phyloP scores from a whole-genome alignment of 2,329 filamentous ascomycete species.

The Gremmenia infestans region DNA sequence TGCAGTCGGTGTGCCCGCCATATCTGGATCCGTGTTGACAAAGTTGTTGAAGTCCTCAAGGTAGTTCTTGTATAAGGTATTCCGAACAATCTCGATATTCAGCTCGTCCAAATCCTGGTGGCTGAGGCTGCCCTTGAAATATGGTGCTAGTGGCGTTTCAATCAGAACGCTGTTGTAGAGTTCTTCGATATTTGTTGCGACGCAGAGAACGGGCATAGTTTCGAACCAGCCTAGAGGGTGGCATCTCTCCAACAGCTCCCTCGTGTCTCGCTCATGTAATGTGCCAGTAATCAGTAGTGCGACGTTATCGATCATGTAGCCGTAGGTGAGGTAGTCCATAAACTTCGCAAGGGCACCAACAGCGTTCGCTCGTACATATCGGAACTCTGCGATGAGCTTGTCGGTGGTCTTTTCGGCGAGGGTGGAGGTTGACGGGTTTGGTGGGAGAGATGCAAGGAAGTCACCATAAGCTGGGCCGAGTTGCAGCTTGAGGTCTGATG shows the following conservation, averaged over 20 bases:
- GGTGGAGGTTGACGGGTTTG: constrained; percentile 92
- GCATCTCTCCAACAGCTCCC: constrained; percentile 90
- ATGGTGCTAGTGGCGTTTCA: constrained; percentile 90
- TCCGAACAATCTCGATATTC: constrained; percentile 98
- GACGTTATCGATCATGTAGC: constrained; percentile 99
- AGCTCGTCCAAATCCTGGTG: constrained; percentile 97
- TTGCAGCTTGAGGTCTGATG: constrained; percentile 89
- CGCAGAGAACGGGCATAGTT: constrained; percentile 95
- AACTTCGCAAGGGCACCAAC: constrained; percentile 89
- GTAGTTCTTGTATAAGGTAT: constrained; percentile 99
- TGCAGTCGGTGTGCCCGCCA: constrained; percentile 81
- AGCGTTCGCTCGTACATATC: constrained; percentile 91
- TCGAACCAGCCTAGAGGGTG: constrained; percentile 98
- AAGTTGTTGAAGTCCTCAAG: constrained; percentile 96
- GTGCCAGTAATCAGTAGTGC: constrained; percentile 97
- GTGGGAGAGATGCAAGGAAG: constrained; percentile 87
- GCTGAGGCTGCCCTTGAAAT: constrained; percentile 95
- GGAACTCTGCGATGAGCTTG: constrained; percentile 95
- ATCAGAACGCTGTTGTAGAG: constrained; percentile 97
- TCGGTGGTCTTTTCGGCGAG: constrained; percentile 95
- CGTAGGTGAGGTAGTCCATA: constrained; percentile 97
- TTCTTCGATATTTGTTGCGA: constrained; percentile 97
- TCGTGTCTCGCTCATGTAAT: constrained; percentile 92
- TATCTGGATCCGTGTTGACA: constrained; percentile 82
- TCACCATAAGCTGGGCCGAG: constrained; percentile 95